Base-by-base conservation (phyloP, 495 filamentous ascomycete species). In the Aspergillus indologenus region DNA sequence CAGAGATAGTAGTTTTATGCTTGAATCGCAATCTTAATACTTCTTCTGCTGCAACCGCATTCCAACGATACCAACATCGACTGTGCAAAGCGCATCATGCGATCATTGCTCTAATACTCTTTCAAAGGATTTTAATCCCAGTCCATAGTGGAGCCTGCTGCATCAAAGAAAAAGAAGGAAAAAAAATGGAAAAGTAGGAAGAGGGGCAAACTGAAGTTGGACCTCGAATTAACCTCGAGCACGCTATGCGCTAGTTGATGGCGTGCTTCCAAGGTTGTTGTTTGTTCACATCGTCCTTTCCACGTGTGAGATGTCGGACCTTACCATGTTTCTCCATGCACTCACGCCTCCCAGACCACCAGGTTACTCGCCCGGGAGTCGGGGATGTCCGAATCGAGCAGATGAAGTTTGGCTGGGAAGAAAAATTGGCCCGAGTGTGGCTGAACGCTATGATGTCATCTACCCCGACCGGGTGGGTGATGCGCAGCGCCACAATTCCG, bases 161-260 rank as follows among this genome's bases (percentile, higher is more conserved):
- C 2, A n/a, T 5, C 4, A 29, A 29, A 29, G 26, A 9, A 29
- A 29, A 29, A 22, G 45, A 47, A 22, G 17, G 15, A 47, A 51
- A 51, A 17, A 26, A 24, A 24, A 26, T 5, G 8, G 19, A 51
- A 51, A 54, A 18, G 20, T 54, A 42, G 52, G 21, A 53, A 48
- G 19, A 54, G 34, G 18, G 26, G 31, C 19, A 3, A 29, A 14
- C 26, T 5, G 26, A 53, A 42, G 15, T 29, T 8, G 23, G 19
- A 21, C 52, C 15, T 51, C 48, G 7, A 19, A 21, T 57, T 57
- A 57, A 57, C 29, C 34, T 51, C 19, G 34, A 51, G 55, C 55
- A 57, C 46, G 55, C 46, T 57, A 57, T 57, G 26, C 44, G 34
- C 55, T 57, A 57, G 29, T 42, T 50, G 21, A 57, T 57, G 55